A percentile compares a stretch with the other conserved stretches of the same genome.
These are phyloP conservation scores for Achlya hypogyna DNA, from an alignment of 352 stramenopile genomes.

Conservation along the genomic window DNA sequence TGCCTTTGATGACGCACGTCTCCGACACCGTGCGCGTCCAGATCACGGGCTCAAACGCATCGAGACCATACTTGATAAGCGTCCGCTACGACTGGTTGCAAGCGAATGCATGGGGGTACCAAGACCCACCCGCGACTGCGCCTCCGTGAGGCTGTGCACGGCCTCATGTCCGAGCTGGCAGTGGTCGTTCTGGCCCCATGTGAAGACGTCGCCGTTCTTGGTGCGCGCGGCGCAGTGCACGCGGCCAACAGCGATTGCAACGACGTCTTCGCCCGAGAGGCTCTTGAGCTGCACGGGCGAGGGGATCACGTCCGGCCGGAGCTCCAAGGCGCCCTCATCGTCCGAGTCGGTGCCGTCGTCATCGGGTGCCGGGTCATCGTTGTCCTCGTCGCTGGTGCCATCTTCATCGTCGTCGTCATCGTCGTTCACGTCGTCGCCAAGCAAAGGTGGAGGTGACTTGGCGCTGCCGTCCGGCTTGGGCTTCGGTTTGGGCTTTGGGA, in stretches of 20 bases:
- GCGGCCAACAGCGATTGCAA: constrained; percentile 58
- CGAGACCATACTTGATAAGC: constrained; percentile 46
- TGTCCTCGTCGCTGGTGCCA: constrained; percentile 2
- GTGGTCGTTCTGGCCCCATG: constrained; percentile 78
- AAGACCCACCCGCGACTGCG: constrained; percentile 27
- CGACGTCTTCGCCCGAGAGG: constrained; percentile 61
- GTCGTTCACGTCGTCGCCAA: not conserved
- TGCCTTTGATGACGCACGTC: constrained; percentile 38
- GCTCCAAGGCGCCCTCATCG: constrained; percentile 34
- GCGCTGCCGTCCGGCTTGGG: too few relatives aligned
- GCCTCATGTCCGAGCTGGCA: constrained; percentile 65
- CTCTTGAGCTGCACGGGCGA: constrained; percentile 50
- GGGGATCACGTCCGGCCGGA: constrained; percentile 43
- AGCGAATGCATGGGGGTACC: not conserved
- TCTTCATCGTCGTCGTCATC: constrained; percentile 39
- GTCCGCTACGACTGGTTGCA: constrained; percentile 26
- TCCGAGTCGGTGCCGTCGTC: constrained; percentile 26
- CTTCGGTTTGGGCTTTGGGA: constrained; percentile 27
- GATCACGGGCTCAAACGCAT: constrained; percentile 43
- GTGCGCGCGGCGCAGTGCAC: constrained; percentile 66
- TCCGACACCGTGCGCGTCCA: constrained; percentile 62
- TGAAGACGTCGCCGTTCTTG: constrained; percentile 75
- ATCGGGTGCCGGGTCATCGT: constrained; percentile 10
- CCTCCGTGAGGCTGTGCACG: constrained; percentile 43
- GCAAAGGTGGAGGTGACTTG: too few relatives aligned